phyloP scores from a whole-genome alignment of 208 protist genomes.

The Trichomonas tenax region DNA sequence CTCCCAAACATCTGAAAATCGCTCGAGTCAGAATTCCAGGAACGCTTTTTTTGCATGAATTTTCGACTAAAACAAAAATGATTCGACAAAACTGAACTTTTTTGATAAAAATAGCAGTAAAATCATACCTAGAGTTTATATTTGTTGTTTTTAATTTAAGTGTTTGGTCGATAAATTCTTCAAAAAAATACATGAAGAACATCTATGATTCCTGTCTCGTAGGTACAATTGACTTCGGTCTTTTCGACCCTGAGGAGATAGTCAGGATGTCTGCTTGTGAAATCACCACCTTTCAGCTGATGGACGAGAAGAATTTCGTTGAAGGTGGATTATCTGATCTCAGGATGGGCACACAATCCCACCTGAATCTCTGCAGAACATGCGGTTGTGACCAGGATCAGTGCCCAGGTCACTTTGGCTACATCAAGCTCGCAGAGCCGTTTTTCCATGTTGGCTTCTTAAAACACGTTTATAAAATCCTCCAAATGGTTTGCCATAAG shows the following conservation, averaged over 20 bases:
- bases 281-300: background rate
- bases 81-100: no score
- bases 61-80: no score
- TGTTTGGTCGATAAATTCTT: no score
- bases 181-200: background rate
- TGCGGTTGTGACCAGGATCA: background rate
- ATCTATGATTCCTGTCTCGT: background rate
- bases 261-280: background rate
- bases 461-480: background rate
- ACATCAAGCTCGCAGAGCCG: background rate
- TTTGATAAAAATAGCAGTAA: no score
- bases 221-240: background rate
- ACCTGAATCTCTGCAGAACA: background rate
- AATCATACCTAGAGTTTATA: no score
- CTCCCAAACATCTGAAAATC: no score
- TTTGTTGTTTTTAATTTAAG: no score
- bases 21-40: no score
- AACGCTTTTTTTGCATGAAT: no score
- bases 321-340: background rate
- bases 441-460: conserved; percentile 8
- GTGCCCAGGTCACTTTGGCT: conserved; percentile 24
- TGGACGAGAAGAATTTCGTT: background rate
- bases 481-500: conserved; percentile 4
- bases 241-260: background rate
- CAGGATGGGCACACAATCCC: background rate